Percentiles rank a stretch among this genome's conserved stretches.
phyloP scores from a whole-genome alignment of 257 asterid species.

The Solanum megistacrolobum region DNA sequence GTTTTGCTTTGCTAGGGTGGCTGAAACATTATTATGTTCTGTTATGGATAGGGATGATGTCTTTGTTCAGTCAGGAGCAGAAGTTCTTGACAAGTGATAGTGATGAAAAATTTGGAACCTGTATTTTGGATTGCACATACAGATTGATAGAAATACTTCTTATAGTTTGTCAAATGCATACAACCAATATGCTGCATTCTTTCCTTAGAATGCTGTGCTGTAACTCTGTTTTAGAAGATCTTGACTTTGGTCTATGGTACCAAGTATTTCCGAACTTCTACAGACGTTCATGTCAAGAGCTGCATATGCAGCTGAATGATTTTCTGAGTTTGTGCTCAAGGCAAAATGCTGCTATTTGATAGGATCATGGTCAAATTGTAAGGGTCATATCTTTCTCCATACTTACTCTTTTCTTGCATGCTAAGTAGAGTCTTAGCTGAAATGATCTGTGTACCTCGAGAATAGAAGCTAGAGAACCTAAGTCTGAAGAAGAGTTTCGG shows the following conservation, averaged over 20 bases:
- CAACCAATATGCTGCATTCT: background rate
- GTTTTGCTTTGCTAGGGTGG: constrained; percentile 3
- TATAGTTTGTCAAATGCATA: background rate
- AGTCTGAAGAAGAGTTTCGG: background rate
- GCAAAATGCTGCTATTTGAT: background rate
- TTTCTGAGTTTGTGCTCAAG: background rate
- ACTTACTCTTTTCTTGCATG: background rate
- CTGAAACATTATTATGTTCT: constrained; percentile 1
- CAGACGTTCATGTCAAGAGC: background rate
- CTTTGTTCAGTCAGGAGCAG: constrained; percentile 5
- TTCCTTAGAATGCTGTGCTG: background rate
- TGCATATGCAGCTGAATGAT: background rate
- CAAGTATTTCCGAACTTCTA: background rate
- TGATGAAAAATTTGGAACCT: constrained; percentile 18
- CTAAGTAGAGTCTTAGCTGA: background rate
- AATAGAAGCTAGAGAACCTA: background rate
- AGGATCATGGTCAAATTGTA: background rate
- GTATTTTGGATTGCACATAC: constrained; percentile 13
- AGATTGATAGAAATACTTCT: background rate
- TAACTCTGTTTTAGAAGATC: background rate
- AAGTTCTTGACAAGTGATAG: constrained; percentile 12
- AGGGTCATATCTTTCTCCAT: background rate
- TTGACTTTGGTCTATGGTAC: background rate
- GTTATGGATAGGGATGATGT: constrained; percentile 6
- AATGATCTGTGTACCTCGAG: background rate